Evolutionary conservation across 2,329 filamentous ascomycete species (phyloP).

Genomic region (Diaporthe caulivora): DNA sequence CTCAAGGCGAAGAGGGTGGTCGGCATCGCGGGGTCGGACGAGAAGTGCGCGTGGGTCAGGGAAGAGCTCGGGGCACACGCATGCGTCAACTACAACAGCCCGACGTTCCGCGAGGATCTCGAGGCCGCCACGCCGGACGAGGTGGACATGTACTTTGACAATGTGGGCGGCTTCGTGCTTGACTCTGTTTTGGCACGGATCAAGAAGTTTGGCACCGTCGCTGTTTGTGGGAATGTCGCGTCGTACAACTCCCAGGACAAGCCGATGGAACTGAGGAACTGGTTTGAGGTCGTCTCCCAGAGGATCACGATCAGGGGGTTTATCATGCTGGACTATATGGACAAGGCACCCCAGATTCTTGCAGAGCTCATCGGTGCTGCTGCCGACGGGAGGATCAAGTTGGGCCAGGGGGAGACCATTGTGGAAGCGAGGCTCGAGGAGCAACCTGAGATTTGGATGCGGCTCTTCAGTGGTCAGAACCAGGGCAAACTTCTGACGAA

Average conservation of each 20-base stretch:
- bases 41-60: conserved; percentile 63
- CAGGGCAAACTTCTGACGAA: conserved; percentile 48
- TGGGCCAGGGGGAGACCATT: conserved; percentile 44
- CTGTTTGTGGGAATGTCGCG: conserved; percentile 57
- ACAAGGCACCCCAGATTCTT: conserved; percentile 44
- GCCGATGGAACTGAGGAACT: conserved; percentile 52
- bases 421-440: conserved; percentile 47
- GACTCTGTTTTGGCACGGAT: conserved; percentile 58
- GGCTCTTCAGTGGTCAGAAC: conserved; percentile 45
- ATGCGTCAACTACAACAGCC: conserved; percentile 66
- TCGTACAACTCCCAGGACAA: conserved; percentile 53
- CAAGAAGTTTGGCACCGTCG: conserved; percentile 54
- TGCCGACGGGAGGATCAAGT: conserved; percentile 43
- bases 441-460: conserved; percentile 47
- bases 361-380: conserved; percentile 44
- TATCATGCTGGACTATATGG: conserved; percentile 55
- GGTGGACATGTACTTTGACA: conserved; percentile 65
- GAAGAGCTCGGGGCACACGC: conserved; percentile 63
- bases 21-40: conserved; percentile 64
- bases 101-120: conserved; percentile 60
- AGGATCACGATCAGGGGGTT: conserved; percentile 57
- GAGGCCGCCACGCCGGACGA: conserved; percentile 59
- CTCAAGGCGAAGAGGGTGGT: conserved; percentile 61
- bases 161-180: conserved; percentile 61
- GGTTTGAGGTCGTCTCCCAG: conserved; percentile 57